These are phyloP conservation scores for Monilinia aucupariae DNA, from an alignment of 2,329 filamentous ascomycete genomes.

Conservation along the genomic window DNA sequence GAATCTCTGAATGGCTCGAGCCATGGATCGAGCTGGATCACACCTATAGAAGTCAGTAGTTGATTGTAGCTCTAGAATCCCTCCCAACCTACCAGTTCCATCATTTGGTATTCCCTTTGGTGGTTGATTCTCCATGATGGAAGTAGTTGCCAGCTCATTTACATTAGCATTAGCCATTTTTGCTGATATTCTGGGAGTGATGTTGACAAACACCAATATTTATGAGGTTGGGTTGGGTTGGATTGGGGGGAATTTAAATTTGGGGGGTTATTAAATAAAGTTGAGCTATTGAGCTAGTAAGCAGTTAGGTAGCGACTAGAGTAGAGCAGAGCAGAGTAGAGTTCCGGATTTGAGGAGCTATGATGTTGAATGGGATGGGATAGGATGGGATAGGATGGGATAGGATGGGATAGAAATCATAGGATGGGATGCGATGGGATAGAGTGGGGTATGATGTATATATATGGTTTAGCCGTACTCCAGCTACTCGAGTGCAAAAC, in stretches of 20 bases:
- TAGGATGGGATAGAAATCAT: too few relatives aligned
- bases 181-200: neutral
- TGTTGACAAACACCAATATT: neutral
- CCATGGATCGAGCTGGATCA: conserved; percentile 82
- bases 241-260: conserved; percentile 1
- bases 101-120: conserved; percentile 55
- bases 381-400: conserved; percentile 6
- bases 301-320: too few relatives aligned
- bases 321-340: too few relatives aligned
- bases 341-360: conserved; percentile 10
- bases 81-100: conserved; percentile 58
- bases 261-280: neutral
- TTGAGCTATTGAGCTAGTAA: conserved; percentile 8
- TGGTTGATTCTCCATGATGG: conserved; percentile 36
- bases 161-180: conserved; percentile 31
- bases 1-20: conserved; percentile 77
- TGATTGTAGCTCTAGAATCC: neutral
- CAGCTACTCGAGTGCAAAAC: neutral
- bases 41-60: conserved; percentile 51
- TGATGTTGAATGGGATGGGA: conserved; percentile 16
- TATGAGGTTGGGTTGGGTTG: neutral
- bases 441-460: too few relatives aligned
- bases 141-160: conserved; percentile 31
- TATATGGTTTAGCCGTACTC: too few relatives aligned
- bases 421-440: too few relatives aligned